These are phyloP conservation scores for Coniophora puteana DNA, from an alignment of 1,284 basidiomycete species.

Conservation along the genomic window DNA sequence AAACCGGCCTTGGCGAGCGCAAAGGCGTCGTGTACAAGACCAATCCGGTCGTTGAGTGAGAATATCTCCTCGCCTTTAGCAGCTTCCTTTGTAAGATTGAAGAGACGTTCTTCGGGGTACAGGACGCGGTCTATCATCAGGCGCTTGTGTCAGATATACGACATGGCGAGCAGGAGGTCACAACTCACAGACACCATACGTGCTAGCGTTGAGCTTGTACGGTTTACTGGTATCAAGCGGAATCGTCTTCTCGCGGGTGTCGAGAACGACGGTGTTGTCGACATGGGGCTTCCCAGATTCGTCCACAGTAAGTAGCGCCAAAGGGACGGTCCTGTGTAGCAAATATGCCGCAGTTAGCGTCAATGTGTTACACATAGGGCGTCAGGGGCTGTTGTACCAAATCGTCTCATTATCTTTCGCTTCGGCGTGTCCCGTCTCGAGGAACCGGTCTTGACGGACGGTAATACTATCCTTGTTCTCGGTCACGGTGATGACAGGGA, in stretches of 20 bases:
- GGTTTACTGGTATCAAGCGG: slow-evolving; percentile 67
- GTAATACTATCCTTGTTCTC: slow-evolving; percentile 70
- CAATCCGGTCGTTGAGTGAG: slow-evolving; percentile 83
- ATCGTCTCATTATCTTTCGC: slow-evolving; percentile 88
- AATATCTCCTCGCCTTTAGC: slow-evolving; percentile 64
- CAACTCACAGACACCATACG: slow-evolving; percentile 82
- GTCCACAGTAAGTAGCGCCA: slow-evolving; percentile 70
- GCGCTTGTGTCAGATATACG: too few relatives aligned
- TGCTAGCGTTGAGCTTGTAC: slow-evolving; percentile 89
- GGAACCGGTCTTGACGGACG: slow-evolving; percentile 89
- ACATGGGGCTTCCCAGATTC: slow-evolving; percentile 54
- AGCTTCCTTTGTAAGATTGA: slow-evolving; percentile 78
- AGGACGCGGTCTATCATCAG: slow-evolving; percentile 87
- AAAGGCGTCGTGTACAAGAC: slow-evolving; percentile 80
- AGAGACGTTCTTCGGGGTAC: slow-evolving; percentile 81
- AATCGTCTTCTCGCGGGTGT: slow-evolving; percentile 68
- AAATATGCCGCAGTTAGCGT: too few relatives aligned
- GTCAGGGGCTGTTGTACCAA: slow-evolving; percentile 62
- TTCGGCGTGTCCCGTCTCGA: slow-evolving; percentile 78
- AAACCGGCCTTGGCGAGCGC: slow-evolving; percentile 82
- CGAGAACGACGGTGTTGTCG: slow-evolving; percentile 67
- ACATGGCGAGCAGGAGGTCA: not conserved
- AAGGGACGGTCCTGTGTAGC: slow-evolving; percentile 84
- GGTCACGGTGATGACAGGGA: slow-evolving; percentile 85
- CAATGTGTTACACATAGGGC: not conserved